Percentiles rank a stretch among this genome's conserved stretches.
Evolutionary conservation across 495 filamentous ascomycete genomes (phyloP).

Genomic region (Penicillium taxi): DNA sequence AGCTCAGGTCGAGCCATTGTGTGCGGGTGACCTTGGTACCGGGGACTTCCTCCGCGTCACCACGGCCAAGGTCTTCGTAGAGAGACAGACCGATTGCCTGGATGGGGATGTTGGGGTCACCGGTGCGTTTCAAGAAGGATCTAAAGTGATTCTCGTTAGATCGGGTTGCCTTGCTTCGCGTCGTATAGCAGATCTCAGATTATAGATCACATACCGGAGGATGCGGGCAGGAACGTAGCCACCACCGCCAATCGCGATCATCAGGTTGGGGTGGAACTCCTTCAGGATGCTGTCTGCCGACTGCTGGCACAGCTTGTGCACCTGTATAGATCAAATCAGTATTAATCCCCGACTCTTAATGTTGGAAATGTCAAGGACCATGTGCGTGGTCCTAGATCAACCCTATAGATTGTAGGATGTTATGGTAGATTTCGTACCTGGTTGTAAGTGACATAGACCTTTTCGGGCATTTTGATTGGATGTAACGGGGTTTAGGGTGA

Average conservation of each 20-base stretch:
- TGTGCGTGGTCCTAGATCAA: background rate
- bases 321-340: conserved; percentile 41
- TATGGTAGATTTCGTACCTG: conserved; percentile 49
- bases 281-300: conserved; percentile 73
- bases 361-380: background rate
- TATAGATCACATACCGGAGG: conserved; percentile 52
- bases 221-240: conserved; percentile 97
- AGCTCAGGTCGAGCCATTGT: conserved; percentile 92
- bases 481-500: too few species aligned
- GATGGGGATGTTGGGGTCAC: conserved; percentile 92
- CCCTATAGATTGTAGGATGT: conserved; percentile 3
- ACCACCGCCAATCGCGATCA: conserved; percentile 97
- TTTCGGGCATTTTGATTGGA: conserved; percentile 79
- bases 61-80: conserved; percentile 72
- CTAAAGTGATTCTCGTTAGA: conserved; percentile 22
- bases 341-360: background rate
- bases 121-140: conserved; percentile 89
- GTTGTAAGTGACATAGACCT: conserved; percentile 93
- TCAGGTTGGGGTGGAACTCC: conserved; percentile 82
- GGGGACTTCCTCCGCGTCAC: conserved; percentile 57
- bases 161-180: background rate
- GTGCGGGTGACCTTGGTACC: conserved; percentile 95
- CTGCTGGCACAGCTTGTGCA: conserved; percentile 92
- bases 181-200: background rate
- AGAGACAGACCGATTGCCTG: conserved; percentile 97